phyloP scores from a whole-genome alignment of 345 rosid genomes.

The Hibiscus syriacus region DNA sequence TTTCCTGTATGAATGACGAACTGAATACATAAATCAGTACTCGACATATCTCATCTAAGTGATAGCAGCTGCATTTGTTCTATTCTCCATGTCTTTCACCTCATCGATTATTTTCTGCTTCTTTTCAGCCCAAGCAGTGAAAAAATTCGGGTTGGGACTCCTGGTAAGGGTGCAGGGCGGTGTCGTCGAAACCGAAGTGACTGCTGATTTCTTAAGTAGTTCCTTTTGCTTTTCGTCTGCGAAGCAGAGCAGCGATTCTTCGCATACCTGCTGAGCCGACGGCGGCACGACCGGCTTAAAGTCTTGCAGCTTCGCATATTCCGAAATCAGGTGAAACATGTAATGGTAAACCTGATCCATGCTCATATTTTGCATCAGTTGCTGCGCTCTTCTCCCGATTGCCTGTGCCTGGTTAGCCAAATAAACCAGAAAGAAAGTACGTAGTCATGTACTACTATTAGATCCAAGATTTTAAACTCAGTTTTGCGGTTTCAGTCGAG shows the following conservation, averaged over 20 bases:
- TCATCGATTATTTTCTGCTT: slow-evolving; percentile 39
- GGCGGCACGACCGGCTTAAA: slow-evolving; percentile 67
- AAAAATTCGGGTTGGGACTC: slow-evolving; percentile 19
- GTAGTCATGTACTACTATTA: background rate
- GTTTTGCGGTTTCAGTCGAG: background rate
- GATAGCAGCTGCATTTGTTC: background rate
- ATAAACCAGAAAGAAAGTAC: background rate
- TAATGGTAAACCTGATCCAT: slow-evolving; percentile 76
- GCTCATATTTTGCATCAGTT: slow-evolving; percentile 56
- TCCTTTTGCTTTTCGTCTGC: slow-evolving; percentile 52
- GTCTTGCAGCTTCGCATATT: slow-evolving; percentile 70
- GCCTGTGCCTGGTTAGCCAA: slow-evolving; percentile 47
- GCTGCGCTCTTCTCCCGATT: slow-evolving; percentile 71
- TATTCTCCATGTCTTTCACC: slow-evolving; percentile 36
- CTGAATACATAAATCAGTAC: background rate
- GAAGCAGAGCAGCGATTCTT: slow-evolving; percentile 67
- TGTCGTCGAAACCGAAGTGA: slow-evolving; percentile 22
- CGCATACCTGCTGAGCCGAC: slow-evolving; percentile 57
- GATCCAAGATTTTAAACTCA: background rate
- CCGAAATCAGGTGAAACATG: slow-evolving; percentile 72
- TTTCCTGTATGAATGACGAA: background rate
- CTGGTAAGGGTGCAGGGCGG: slow-evolving; percentile 48
- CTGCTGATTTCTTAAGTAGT: slow-evolving; percentile 40
- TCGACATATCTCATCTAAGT: background rate
- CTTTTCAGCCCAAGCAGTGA: slow-evolving; percentile 30